Evolutionary conservation across 305 asterid species (phyloP).

Genomic region (Fraxinus greggii): DNA sequence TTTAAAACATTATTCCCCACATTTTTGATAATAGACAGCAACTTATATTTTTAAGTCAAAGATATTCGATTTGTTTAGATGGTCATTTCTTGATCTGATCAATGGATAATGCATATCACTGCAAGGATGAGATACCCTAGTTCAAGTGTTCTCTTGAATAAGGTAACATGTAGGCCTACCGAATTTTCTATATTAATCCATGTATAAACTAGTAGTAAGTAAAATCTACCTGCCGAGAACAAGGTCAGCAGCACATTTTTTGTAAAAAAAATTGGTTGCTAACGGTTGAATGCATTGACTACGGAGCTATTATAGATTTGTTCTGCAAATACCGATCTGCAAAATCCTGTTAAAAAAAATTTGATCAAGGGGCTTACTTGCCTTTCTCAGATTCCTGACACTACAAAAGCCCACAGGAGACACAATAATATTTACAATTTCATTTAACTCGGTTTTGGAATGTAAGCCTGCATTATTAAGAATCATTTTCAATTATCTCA

Average conservation of each 20-base stretch:
- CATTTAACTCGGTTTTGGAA: not conserved
- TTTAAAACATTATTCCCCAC: conserved; percentile 4
- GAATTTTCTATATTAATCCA: not conserved
- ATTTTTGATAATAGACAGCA: not conserved
- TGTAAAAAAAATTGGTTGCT: not conserved
- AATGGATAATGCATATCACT: not conserved
- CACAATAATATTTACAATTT: not conserved
- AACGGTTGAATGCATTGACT: not conserved
- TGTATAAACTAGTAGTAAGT: not conserved
- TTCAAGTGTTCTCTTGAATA: not conserved
- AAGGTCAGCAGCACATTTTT: not conserved
- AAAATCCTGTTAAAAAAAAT: not conserved
- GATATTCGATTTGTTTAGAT: not conserved
- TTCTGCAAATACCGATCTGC: not conserved
- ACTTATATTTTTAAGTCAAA: not conserved
- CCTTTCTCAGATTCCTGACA: not conserved
- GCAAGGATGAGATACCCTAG: not conserved
- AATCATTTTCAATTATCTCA: not conserved
- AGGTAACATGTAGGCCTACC: not conserved
- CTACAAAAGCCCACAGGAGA: not conserved
- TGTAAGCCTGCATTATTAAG: not conserved
- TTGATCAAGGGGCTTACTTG: not conserved
- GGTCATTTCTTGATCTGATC: not conserved
- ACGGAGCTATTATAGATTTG: not conserved
- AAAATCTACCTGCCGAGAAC: not conserved